A percentile compares a stretch with the other conserved stretches of the same genome.
phyloP scores from a whole-genome alignment of 2,329 filamentous ascomycete genomes.

The Ophiognomonia clavigignenti-juglandacearum region DNA sequence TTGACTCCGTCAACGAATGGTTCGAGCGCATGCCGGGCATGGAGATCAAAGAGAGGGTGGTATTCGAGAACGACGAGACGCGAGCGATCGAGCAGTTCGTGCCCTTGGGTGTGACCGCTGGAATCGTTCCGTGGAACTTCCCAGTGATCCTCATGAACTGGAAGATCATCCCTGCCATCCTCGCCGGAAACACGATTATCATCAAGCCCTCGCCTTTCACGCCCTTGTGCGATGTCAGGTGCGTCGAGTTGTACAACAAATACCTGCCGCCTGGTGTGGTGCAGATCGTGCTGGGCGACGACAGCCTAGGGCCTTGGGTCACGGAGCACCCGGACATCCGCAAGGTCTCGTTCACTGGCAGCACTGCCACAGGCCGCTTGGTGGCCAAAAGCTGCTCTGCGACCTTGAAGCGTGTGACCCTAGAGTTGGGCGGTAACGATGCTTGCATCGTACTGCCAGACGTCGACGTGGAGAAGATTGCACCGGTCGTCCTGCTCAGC shows the following conservation, averaged over 20 bases:
- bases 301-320: constrained; percentile 36
- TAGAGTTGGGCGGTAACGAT: constrained; percentile 44
- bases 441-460: constrained; percentile 41
- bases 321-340: constrained; percentile 22
- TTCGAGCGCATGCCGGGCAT: too few relatives aligned
- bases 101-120: constrained; percentile 36
- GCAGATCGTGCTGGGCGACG: constrained; percentile 37
- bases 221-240: constrained; percentile 33
- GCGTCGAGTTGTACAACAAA: constrained; percentile 33
- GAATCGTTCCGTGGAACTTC: constrained; percentile 49
- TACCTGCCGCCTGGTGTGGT: constrained; percentile 40
- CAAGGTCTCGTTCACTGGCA: constrained; percentile 42
- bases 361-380: constrained; percentile 25
- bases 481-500: constrained; percentile 30
- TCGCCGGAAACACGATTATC: constrained; percentile 43
- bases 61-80: too few relatives aligned
- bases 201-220: constrained; percentile 43
- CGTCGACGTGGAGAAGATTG: constrained; percentile 43
- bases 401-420: constrained; percentile 40
- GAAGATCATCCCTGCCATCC: constrained; percentile 38
- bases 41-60: too few relatives aligned
- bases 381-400: constrained; percentile 36
- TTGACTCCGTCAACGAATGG: too few relatives aligned
- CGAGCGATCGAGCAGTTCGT: too few relatives aligned
- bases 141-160: constrained; percentile 27